Evolutionary conservation across 305 asterid species (phyloP), one percentile per base, ranked within the genome.

Genomic region (Withania somnifera): DNA sequence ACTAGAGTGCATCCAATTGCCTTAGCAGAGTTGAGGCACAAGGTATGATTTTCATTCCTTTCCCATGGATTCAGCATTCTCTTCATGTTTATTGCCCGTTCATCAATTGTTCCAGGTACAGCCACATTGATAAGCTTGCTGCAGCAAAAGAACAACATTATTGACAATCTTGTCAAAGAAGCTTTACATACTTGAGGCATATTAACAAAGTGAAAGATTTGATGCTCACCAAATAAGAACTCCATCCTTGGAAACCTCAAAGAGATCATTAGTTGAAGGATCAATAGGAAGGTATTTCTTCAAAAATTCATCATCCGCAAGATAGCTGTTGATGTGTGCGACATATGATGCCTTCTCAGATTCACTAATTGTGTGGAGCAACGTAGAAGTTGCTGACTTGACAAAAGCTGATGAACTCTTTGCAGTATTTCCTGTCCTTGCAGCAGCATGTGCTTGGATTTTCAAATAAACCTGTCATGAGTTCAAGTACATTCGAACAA

Each of bases 1-100:
- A 88, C 91, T 69, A 88, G 82, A 11, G 91, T 88, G 66, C 91
- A 88, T 28, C 91, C 91, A 80, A 88, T 85, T 80, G 91, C 91
- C 86, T 88, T 88, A n/a, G 90, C 88, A 60, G 91, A 88, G 80
- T 88, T 88, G 80, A 88, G 90, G 83, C 91, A 85, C 67, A 88
- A 85, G 42, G 91, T 88, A 82, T 88, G 91, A 69, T 88, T 88
- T 84, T 88, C 91, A 69, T 88, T 88, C 71, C 91, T 85, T 81
- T 88, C 91, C 91, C 91, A 88, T 24, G 88, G 90, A 77, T 88
- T 88, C 32, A 88, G 88, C 54, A 85, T 52, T 83, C 81, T 87
- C 87, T 88, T 88, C 38, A 86, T 87, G 67, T 88, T 88, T 58
- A 88, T 88, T 34, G 91, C 87, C 57, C 91, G 83, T 82, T 88